A percentile compares a stretch with the other conserved stretches of the same genome.
Evolutionary conservation across 2,329 filamentous ascomycete species (phyloP).

Genomic region (Coniosporium tulheliwenetii): DNA sequence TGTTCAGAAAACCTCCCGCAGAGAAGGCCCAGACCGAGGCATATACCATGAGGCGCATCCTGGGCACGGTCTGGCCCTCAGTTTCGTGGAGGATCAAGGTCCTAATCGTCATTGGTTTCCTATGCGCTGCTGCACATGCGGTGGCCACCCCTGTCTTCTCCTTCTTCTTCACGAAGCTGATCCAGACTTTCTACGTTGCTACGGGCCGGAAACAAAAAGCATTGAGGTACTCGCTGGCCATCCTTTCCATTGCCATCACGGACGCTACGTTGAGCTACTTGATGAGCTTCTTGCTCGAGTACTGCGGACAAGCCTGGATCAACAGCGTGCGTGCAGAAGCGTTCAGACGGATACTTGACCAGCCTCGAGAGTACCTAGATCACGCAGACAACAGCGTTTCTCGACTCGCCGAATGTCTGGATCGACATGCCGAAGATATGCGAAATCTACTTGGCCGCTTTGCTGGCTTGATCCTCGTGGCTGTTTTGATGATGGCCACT

Average conservation of each 20-base stretch:
- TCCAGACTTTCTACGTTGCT: slow-evolving; percentile 50
- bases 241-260: slow-evolving; percentile 50
- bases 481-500: slow-evolving; percentile 49
- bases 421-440: slow-evolving; percentile 77
- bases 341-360: slow-evolving; percentile 53
- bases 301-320: slow-evolving; percentile 60
- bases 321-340: slow-evolving; percentile 53
- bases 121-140: slow-evolving; percentile 47
- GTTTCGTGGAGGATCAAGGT: slow-evolving; percentile 37
- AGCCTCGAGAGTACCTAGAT: slow-evolving; percentile 70
- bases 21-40: too few relatives aligned
- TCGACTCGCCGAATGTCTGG: slow-evolving; percentile 54
- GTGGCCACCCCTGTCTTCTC: slow-evolving; percentile 60
- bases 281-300: slow-evolving; percentile 58
- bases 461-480: slow-evolving; percentile 51
- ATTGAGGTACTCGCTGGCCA: slow-evolving; percentile 50
- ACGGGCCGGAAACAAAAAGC: slow-evolving; percentile 33
- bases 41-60: slow-evolving; percentile 25
- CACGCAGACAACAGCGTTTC: slow-evolving; percentile 46
- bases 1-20: too few relatives aligned
- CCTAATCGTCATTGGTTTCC: slow-evolving; percentile 43
- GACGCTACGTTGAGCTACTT: slow-evolving; percentile 52
- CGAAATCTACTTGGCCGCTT: slow-evolving; percentile 69
- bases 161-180: slow-evolving; percentile 56
- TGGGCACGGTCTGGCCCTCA: slow-evolving; percentile 55